Base-by-base conservation (phyloP, 2,329 filamentous ascomycete genomes). In the Fusarium sp. region DNA sequence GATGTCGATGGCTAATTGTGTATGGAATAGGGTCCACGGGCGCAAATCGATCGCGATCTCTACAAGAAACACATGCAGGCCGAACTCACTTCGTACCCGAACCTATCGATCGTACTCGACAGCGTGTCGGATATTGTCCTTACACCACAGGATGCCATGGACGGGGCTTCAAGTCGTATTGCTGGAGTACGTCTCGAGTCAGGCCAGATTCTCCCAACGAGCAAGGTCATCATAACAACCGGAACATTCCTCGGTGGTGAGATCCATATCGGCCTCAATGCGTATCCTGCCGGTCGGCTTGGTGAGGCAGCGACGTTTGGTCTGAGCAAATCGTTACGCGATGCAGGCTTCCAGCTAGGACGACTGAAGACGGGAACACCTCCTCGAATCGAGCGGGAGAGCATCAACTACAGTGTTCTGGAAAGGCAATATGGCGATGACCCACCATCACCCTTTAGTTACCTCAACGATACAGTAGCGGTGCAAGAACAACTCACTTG, bases 301-400 rank as follows among this genome's bases (percentile, higher is more conserved):
- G 96, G 95, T 13, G 96, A 99, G 81, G 93, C 93, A 23, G 94
- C 96, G 1, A 98, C 96, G 0, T 93, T 93, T 76, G 95, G 95
- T 0, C 82, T 99, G 58, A 98, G 94, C 84, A 96, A 94, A 77
- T 98, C 94, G 6, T 84, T 99, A 43, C 88, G 87, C 64, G 92
- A 95, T 55, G 94, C 95, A 3, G 96, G 96, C 3, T 98, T 99
- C 77, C 87, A 92, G 73, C 83, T 99, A 18, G 96, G 96, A 28
- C 89, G 96, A 64, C 81, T 99, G 55, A 99, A 99, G 86, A 99
- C 96, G 0, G 96, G 96, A 16, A 99, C 96, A 7, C 96, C 96
- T 10, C 96, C 96, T 23, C 89, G 96, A 27, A 84, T 99, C 58
- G 92, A 94, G 72, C 89, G 88, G 68, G 89, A 89, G 58, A 93